phyloP scores from a whole-genome alignment of 1,284 basidiomycete species.

The Fomitiporia mediterranea region DNA sequence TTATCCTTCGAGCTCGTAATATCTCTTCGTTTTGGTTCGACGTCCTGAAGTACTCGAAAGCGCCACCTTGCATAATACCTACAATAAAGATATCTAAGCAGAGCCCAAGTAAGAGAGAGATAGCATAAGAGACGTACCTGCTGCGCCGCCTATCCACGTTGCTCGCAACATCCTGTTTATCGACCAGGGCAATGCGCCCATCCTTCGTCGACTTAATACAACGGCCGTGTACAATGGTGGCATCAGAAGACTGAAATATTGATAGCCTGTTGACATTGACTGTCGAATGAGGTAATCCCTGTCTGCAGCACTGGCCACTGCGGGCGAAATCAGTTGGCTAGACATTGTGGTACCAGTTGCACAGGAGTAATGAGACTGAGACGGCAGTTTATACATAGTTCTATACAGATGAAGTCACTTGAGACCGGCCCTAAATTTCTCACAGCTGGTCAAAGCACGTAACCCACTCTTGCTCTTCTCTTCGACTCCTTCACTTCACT shows the following conservation, averaged over 20 bases:
- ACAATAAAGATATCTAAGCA: background rate
- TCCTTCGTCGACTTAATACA: conserved; percentile 8
- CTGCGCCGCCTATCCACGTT: conserved; percentile 18
- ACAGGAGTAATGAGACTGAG: background rate
- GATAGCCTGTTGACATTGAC: conserved; percentile 19
- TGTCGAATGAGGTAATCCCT: conserved; percentile 20
- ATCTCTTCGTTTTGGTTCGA: conserved; percentile 7
- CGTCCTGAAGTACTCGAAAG: conserved; percentile 17
- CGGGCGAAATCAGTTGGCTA: conserved; percentile 1
- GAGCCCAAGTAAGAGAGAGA: background rate
- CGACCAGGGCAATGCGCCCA: conserved; percentile 18
- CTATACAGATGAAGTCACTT: background rate
- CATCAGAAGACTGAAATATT: conserved; percentile 18
- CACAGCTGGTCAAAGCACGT: background rate
- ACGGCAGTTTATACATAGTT: too few relatives aligned
- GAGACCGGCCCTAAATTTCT: background rate
- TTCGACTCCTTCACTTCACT: background rate
- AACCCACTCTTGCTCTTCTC: background rate
- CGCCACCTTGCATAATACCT: conserved; percentile 15
- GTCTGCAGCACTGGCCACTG: conserved; percentile 16
- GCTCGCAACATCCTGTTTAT: conserved; percentile 17
- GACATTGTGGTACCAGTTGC: conserved; percentile 6
- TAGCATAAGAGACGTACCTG: conserved; percentile 2
- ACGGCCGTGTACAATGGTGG: conserved; percentile 17
- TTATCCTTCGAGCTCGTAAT: conserved; percentile 13